Evolutionary conservation across 768 basidiomycete genomes (phyloP), one percentile per base, ranked within the genome.

Genomic region (Amanita rubescens): DNA sequence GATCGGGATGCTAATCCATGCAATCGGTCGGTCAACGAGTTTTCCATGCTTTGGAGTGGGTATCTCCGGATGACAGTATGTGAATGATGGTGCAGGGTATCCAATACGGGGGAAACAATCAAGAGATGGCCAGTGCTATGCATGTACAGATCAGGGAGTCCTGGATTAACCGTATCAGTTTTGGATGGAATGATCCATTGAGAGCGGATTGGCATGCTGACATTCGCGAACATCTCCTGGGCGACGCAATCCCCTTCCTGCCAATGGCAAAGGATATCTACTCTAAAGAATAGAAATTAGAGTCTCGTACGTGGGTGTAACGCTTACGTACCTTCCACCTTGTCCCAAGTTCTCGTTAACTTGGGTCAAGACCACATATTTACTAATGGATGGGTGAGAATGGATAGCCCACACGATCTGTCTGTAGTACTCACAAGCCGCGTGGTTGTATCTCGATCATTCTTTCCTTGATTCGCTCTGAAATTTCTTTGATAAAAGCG

Each of bases 281-380:
- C 87, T 59, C 90, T 91, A 59, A 17, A 43, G 19, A 34, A 37
- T 27, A n/a, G 12, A 19, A 45, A 27, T 25, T 30, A 30, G 8
- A 17, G 14, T 34, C 43, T 46, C 38, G 38, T 44, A 52, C 17
- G 35, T 50, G 35, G 25, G 32, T 32, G 53, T 34, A 53, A 27
- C 46, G 42, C 51, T 55, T 52, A 53, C 45, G 66, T 62, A 90
- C 89, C 87, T 81, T 63, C 87, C 88, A 53, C 89, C 90, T 67
- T 93, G 90, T 3, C 87, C 86, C 55, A 80, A 73, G 60, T 92
- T 92, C 73, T 90, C 89, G 64, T 81, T 87, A 57, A 90, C 82
- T 63, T 90, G 90, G 24, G 88, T 90, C 44, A 90, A 72, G 39
- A 93, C 90, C 54, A 91, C 81, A 63, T 90, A 93, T 74, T 93